Evolutionary conservation across 164 flowering plant genomes (phyloP).

Genomic region (Macadamia integrifolia): DNA sequence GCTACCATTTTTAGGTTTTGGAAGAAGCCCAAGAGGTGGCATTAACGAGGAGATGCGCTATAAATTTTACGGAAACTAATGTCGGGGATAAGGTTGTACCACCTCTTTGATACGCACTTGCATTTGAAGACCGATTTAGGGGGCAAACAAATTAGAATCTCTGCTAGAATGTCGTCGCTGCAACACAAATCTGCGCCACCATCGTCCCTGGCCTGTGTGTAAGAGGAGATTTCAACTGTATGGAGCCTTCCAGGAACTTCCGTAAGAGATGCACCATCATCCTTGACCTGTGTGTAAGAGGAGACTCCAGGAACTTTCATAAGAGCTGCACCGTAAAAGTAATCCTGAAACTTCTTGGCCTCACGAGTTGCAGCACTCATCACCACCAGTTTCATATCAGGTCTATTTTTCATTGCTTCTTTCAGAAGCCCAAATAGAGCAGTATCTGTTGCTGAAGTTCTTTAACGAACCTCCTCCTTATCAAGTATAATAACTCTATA

Average conservation of each 20-base stretch:
- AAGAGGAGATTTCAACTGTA: constrained; percentile 81
- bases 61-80: no score
- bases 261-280: no score
- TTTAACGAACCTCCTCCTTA: constrained; percentile 72
- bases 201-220: constrained; percentile 42
- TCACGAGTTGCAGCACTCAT: constrained; percentile 94
- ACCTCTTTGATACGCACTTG: no score
- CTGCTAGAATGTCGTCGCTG: no score
- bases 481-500: constrained; percentile 84
- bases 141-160: no score
- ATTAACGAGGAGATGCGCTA: no score
- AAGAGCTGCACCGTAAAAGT: constrained; percentile 77
- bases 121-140: no score
- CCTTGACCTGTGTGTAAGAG: constrained; percentile 66
- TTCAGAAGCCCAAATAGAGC: constrained; percentile 88
- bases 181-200: no score
- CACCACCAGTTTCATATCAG: constrained; percentile 78
- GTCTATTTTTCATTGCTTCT: constrained; percentile 74
- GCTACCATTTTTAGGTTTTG: no score
- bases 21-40: no score
- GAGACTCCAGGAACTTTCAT: constrained; percentile 98
- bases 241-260: constrained; percentile 56
- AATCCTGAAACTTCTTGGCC: constrained; percentile 91
- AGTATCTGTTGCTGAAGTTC: constrained; percentile 78
- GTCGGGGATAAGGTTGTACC: no score